Evolutionary conservation across 2,329 filamentous ascomycete species (phyloP).

Genomic region (Cylindrodendrum hubeiense): DNA sequence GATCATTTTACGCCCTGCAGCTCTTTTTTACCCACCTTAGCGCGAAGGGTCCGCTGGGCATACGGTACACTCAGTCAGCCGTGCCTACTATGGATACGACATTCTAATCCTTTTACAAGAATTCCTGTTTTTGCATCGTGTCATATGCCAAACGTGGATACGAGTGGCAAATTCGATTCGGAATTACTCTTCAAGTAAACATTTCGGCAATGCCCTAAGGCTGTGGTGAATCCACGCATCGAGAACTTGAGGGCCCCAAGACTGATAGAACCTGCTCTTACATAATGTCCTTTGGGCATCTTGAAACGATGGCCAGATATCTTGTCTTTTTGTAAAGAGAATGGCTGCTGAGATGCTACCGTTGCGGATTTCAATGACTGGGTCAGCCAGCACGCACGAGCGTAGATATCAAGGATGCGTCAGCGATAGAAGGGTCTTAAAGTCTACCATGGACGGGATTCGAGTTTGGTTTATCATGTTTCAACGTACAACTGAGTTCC

Average conservation of each 20-base stretch:
- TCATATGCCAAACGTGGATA: too few relatives aligned
- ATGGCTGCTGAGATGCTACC: not conserved
- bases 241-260: conserved; percentile 11
- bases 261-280: not conserved
- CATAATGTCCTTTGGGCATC: not conserved
- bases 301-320: conserved; percentile 11
- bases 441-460: not conserved
- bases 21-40: too few relatives aligned
- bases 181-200: too few relatives aligned
- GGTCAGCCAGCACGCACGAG: conserved; percentile 3
- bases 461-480: not conserved
- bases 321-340: not conserved
- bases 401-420: not conserved
- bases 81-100: too few relatives aligned
- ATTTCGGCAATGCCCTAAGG: not conserved
- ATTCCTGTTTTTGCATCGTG: too few relatives aligned
- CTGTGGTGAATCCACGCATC: conserved; percentile 6
- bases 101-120: too few relatives aligned
- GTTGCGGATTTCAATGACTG: conserved; percentile 1
- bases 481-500: conserved; percentile 12
- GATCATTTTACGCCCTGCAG: too few relatives aligned
- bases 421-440: not conserved
- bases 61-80: too few relatives aligned
- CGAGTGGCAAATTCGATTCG: too few relatives aligned
- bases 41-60: too few relatives aligned